Percentiles rank a stretch among this genome's conserved stretches.
phyloP scores from a whole-genome alignment of 2,329 filamentous ascomycete genomes.

The Ascocoryne sarcoides region DNA sequence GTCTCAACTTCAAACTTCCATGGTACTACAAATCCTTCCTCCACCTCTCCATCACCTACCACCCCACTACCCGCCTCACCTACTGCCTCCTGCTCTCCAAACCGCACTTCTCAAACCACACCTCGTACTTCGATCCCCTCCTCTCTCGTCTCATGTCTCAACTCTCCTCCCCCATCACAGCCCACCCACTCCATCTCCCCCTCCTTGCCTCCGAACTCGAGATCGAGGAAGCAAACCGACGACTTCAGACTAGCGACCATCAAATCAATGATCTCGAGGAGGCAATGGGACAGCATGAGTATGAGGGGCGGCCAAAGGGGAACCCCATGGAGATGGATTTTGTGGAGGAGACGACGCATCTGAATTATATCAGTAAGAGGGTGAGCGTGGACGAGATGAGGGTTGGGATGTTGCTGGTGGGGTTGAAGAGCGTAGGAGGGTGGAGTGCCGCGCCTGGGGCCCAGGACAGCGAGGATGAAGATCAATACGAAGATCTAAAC shows the following conservation, averaged over 20 bases:
- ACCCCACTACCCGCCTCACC: not conserved
- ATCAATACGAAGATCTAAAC: no score
- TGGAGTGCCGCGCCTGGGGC: no score
- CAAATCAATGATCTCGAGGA: conserved; percentile 1
- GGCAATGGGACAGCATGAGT: conserved; percentile 3
- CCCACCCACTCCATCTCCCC: not conserved
- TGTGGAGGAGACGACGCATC: not conserved
- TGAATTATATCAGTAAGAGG: conserved; percentile 2
- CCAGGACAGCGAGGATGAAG: not conserved
- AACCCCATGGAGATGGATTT: conserved; percentile 4
- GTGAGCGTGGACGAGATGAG: not conserved
- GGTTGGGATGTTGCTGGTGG: not conserved
- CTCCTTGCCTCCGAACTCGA: not conserved
- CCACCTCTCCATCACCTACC: not conserved
- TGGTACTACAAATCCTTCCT: not conserved
- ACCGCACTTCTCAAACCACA: not conserved
- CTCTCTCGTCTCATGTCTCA: no score
- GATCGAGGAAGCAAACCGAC: not conserved
- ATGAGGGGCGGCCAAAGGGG: not conserved
- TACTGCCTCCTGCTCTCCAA: not conserved
- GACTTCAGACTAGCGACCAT: not conserved
- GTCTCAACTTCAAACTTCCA: not conserved
- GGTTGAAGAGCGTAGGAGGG: not conserved
- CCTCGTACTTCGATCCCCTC: no score
- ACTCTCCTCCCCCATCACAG: no score